A percentile compares a stretch with the other conserved stretches of the same genome.
Conservation (phyloP, 2,329 filamentous ascomycete genomes). For the Fusarium sp. region DNA sequence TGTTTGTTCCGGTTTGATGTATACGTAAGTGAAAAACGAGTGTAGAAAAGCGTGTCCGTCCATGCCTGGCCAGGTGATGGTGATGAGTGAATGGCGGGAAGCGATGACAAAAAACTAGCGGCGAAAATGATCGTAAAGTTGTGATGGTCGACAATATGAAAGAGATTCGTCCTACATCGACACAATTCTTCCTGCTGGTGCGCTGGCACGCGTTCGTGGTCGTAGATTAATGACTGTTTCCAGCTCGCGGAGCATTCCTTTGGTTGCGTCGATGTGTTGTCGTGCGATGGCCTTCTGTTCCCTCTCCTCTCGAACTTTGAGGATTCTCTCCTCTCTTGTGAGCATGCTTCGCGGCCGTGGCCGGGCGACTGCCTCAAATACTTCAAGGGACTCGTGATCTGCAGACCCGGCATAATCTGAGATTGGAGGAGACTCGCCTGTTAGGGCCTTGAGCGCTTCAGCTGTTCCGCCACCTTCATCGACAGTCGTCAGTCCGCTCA, state of each 20-base stretch:
- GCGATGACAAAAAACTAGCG: conserved; percentile 11
- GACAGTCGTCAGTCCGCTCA: conserved; percentile 72
- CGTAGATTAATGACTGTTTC: conserved; percentile 80
- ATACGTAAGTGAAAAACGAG: conserved; percentile 27
- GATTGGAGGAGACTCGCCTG: conserved; percentile 68
- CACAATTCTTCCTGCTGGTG: conserved; percentile 50
- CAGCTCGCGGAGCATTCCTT: conserved; percentile 89
- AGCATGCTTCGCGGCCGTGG: conserved; percentile 72
- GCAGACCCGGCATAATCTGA: conserved; percentile 63
- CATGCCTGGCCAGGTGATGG: conserved; percentile 11
- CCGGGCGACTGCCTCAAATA: conserved; percentile 90
- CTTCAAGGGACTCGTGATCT: conserved; percentile 73
- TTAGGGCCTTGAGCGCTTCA: conserved; percentile 78
- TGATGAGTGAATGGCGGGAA: conserved; percentile 4
- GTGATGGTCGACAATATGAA: conserved; percentile 12
- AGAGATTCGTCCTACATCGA: conserved; percentile 51
- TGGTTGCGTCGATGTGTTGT: conserved; percentile 80
- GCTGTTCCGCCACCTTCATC: conserved; percentile 58
- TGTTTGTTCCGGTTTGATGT: conserved; percentile 19
- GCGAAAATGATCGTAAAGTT: conserved; percentile 16
- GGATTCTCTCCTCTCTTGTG: conserved; percentile 85
- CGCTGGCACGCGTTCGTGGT: conserved; percentile 52
- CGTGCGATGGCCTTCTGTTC: conserved; percentile 73
- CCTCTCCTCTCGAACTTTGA: conserved; percentile 87
- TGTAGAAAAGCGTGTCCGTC: conserved; percentile 15